A percentile compares a stretch with the other conserved stretches of the same genome.
These are phyloP conservation scores for Talaromyces thailandensis DNA, from an alignment of 495 filamentous ascomycete species.

Conservation along the genomic window DNA sequence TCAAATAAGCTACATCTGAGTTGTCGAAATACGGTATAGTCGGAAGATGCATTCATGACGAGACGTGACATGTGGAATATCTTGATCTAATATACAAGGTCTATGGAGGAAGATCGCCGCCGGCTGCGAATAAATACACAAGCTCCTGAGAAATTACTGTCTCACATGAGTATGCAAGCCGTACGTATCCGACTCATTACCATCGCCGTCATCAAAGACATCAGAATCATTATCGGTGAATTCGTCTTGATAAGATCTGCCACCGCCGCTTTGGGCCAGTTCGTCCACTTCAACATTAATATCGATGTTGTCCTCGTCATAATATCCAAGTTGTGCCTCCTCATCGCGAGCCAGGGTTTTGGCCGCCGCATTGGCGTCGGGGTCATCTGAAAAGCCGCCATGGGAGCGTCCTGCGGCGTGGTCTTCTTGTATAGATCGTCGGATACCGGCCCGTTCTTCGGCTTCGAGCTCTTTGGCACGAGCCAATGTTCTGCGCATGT, in stretches of 20 bases:
- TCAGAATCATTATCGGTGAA: slow-evolving; percentile 49
- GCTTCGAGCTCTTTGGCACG: slow-evolving; percentile 75
- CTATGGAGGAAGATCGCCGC: background rate
- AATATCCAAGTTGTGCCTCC: slow-evolving; percentile 39
- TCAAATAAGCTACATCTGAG: background rate
- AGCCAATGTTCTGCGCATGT: slow-evolving; percentile 55
- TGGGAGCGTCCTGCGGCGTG: slow-evolving; percentile 30
- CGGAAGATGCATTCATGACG: background rate
- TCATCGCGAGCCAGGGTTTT: slow-evolving; percentile 38
- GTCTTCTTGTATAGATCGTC: slow-evolving; percentile 28
- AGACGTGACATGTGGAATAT: background rate
- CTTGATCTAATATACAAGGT: background rate
- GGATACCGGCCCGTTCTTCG: slow-evolving; percentile 56
- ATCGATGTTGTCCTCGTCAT: slow-evolving; percentile 31
- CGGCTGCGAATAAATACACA: background rate
- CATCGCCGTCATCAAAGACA: slow-evolving; percentile 33
- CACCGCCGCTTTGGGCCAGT: slow-evolving; percentile 15
- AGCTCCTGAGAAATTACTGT: background rate
- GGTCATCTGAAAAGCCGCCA: slow-evolving; percentile 36
- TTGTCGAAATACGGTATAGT: background rate
- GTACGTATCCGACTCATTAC: slow-evolving; percentile 30
- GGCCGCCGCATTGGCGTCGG: slow-evolving; percentile 32
- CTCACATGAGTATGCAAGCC: slow-evolving; percentile 36
- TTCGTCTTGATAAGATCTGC: slow-evolving; percentile 36
- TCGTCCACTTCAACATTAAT: slow-evolving; percentile 32